Base-by-base conservation (phyloP, 257 asterid genomes). In the Jacaranda copaia region DNA sequence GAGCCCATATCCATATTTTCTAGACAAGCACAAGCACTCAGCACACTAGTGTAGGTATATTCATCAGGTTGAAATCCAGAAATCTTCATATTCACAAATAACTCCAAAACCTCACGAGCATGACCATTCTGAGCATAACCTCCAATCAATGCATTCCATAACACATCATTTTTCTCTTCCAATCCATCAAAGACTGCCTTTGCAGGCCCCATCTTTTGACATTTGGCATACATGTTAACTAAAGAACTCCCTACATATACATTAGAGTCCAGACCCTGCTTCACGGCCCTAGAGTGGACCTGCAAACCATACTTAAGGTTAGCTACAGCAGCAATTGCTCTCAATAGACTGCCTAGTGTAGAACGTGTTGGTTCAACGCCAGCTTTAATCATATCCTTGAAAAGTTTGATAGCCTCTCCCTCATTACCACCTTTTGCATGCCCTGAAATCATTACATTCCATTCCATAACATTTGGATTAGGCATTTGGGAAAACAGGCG, bases 401-500 rank as follows among this genome's bases (percentile, higher is more conserved):
- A 91, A 71, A 87, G 20, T 5, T 73, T 53, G 52, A 93, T 77
- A 67, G 97, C 96, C 72, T 85, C 90, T 72, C 49, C 85, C 82
- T 90, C 98, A 18, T 80, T 60, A 49, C 96, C 96, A 67, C 84
- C 77, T 83, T 90, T 91, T 42, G 77, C 85, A 82, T 91, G 91
- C 42, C 97, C 99, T 3, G 99, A 91, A 77, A 95, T 95, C 92
- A 95, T 89, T 53, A 91, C 85, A 84, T 95, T 95, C 97, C 97
- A 91, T 2, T 96, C 98, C 64, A 95, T 87, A 64, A 83, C 91
- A 78, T 84, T 87, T 15, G 92, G 96, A 74, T 76, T 58, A 69
- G 82, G 83, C 86, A 93, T 89, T 78, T 78, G 86, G 11, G 83
- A 58, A 77, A 93, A 95, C 74, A 95, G 70, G 15, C 42, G 72